A percentile compares a stretch with the other conserved stretches of the same genome.
Conservation (phyloP, 192 early-diverging fungal species). For the Backusella parvicylindrica region DNA sequence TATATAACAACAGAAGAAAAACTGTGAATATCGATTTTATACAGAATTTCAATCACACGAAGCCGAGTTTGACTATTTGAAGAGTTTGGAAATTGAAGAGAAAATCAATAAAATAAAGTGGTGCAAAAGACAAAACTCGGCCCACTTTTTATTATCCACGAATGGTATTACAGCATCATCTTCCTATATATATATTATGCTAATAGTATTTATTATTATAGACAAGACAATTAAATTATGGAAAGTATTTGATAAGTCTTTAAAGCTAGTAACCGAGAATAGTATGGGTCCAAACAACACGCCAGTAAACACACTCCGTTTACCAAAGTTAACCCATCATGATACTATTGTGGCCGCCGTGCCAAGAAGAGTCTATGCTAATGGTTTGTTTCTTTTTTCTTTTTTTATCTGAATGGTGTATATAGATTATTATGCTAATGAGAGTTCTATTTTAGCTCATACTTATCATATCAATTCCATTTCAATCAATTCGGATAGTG, state of each 20-base stretch:
- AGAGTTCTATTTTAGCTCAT: constrained; percentile 59
- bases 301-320: constrained; percentile 48
- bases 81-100: constrained; percentile 93
- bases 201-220: constrained; percentile 15
- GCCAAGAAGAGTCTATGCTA: constrained; percentile 84
- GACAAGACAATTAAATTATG: constrained; percentile 96
- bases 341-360: constrained; percentile 89
- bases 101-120: constrained; percentile 97
- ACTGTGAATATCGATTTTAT: constrained; percentile 95
- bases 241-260: constrained; percentile 90
- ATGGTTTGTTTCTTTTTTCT: too few relatives aligned
- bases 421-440: too few relatives aligned
- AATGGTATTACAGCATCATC: constrained; percentile 61
- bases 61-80: constrained; percentile 94
- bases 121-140: constrained; percentile 85
- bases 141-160: constrained; percentile 88
- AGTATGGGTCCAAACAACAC: constrained; percentile 59
- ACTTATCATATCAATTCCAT: constrained; percentile 96
- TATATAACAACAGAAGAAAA: constrained; percentile 68
- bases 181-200: not conserved
- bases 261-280: constrained; percentile 84
- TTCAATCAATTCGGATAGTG: constrained; percentile 88
- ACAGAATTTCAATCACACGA: constrained; percentile 97
- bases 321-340: constrained; percentile 80
- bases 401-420: too few relatives aligned